Conservation (phyloP, 2,329 filamentous ascomycete species). For the Penicillium brevicompactum region DNA sequence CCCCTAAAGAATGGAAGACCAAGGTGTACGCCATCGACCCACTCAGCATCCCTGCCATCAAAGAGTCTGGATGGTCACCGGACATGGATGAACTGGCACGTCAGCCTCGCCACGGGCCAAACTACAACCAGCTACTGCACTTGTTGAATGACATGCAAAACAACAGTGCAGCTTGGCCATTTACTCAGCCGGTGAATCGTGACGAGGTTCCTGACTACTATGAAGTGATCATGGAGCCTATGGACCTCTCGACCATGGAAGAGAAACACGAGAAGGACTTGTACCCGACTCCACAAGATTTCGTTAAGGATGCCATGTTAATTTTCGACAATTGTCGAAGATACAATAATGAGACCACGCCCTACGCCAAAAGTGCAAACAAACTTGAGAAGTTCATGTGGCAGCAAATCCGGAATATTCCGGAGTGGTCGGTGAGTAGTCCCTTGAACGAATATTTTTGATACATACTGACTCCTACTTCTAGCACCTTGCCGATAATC, state of each 20-base stretch:
- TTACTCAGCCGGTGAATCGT: slow-evolving; percentile 87
- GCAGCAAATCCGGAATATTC: slow-evolving; percentile 85
- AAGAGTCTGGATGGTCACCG: slow-evolving; percentile 88
- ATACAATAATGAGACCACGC: slow-evolving; percentile 94
- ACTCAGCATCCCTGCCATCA: slow-evolving; percentile 83
- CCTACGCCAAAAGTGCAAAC: slow-evolving; percentile 92
- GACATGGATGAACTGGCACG: slow-evolving; percentile 98
- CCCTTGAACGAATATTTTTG: background rate
- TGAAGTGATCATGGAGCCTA: slow-evolving; percentile 95
- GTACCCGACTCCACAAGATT: slow-evolving; percentile 89
- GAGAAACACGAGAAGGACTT: slow-evolving; percentile 90
- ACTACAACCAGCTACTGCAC: slow-evolving; percentile 91
- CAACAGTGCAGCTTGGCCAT: slow-evolving; percentile 90
- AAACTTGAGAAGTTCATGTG: slow-evolving; percentile 95
- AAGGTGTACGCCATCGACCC: slow-evolving; percentile 78
- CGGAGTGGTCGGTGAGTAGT: slow-evolving; percentile 75
- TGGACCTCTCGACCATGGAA: slow-evolving; percentile 97
- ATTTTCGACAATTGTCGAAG: slow-evolving; percentile 93
- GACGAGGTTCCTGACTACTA: slow-evolving; percentile 99
- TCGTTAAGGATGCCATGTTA: slow-evolving; percentile 82
- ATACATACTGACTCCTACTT: slow-evolving; percentile 8
- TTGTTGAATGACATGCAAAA: slow-evolving; percentile 95
- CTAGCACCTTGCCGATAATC: slow-evolving; percentile 46
- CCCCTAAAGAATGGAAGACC: slow-evolving; percentile 83
- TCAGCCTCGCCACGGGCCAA: slow-evolving; percentile 91